These are phyloP conservation scores for Podospora comata DNA, from an alignment of 495 filamentous ascomycete genomes.

Conservation along the genomic window DNA sequence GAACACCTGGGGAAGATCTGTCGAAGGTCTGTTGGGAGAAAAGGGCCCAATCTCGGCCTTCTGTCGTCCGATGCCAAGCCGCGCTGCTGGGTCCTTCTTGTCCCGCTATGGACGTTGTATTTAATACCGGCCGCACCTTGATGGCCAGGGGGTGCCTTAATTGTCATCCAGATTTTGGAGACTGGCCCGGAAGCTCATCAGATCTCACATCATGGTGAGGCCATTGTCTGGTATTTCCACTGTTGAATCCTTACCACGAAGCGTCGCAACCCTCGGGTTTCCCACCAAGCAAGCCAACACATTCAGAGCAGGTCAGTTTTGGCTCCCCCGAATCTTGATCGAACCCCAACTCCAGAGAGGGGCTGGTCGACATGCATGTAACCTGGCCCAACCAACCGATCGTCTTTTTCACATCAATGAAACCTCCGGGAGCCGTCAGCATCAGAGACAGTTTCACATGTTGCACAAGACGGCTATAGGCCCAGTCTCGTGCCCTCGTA, in stretches of 20 bases:
- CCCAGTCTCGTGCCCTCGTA: background rate
- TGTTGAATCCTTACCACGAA: background rate
- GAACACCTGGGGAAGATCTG: constrained; percentile 8
- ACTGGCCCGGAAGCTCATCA: background rate
- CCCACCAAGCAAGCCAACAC: background rate
- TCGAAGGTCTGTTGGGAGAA: background rate
- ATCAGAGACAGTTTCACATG: background rate
- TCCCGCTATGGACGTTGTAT: background rate
- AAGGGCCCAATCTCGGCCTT: constrained; percentile 10
- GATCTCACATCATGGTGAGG: background rate
- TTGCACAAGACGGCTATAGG: background rate
- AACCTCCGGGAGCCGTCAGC: background rate
- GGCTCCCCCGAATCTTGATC: background rate
- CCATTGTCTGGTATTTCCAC: background rate
- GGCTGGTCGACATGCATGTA: background rate
- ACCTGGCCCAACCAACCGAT: background rate
- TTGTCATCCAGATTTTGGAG: background rate
- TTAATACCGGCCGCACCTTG: constrained; percentile 5
- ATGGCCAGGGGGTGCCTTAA: background rate
- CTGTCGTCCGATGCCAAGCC: constrained; percentile 13
- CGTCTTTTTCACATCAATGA: background rate
- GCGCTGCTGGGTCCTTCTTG: constrained; percentile 1
- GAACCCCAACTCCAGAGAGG: background rate
- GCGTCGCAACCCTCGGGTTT: background rate
- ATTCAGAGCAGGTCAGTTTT: background rate